Base-by-base conservation (phyloP, 345 rosid species). In the Abelmoschus esculentus region DNA sequence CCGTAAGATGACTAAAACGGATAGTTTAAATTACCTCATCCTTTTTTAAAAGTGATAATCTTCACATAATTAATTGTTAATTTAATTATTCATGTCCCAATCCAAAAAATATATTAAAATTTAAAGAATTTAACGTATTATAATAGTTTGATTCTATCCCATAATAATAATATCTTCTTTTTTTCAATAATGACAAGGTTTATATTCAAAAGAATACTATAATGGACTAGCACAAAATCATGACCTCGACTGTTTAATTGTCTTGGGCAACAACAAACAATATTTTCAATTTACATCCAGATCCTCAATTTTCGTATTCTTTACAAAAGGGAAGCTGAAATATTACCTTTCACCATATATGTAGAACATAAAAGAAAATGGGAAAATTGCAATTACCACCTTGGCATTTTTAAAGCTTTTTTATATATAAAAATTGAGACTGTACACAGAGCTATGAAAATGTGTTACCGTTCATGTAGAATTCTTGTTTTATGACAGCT, bases 391-490 rank as follows among this genome's bases (percentile, higher is more conserved):
- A 61, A 34, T 14, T 34, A 15, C 69, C 50, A 32, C 73, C 40
- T 44, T 13, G 22, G 38, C 11, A 47, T 13, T 14, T 46, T 46
- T 46, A 1, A 3, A 46, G 26, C 1, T 22, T 22, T 22, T 22
- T 22, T 22, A 22, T 22, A 47, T 13, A 46, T 8, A 18, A 14
- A 42, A 1, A 5, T 18, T 52, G 67, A 19, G 75, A 73, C 87
- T 87, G 85, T 84, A 83, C 87, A 85, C 55, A 38, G 57, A 19
- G 59, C 83, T 85, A 76, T 81, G 79, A 79, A 78, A 31, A 72
- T 59, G 52, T 54, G 69, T 74, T 49, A 42, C 58, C 26, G 29
- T 31, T 58, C 66, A 10, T 15, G 36, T 64, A 61, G 57, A 40
- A 68, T 18, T 6, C 47, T 64, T 60, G 34, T 32, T n/a, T 72